Conservation (phyloP, 805 yeast genomes). For the Groenewaldozyma tartarivorans region DNA sequence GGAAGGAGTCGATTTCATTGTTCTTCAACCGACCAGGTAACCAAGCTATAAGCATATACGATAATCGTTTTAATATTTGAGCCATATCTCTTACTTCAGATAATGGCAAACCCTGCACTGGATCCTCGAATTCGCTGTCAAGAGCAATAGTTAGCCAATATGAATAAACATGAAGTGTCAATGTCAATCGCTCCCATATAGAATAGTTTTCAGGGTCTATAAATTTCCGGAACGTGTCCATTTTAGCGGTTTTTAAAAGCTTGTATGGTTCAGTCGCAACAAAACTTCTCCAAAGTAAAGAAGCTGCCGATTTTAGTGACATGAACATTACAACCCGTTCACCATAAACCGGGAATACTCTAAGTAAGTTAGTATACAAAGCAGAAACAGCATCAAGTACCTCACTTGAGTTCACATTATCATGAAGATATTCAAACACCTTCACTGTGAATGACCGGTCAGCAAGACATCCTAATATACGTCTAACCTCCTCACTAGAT, state of each 20-base stretch:
- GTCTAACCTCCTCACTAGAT: background rate
- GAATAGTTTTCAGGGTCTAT: background rate
- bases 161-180: constrained; percentile 54
- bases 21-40: constrained; percentile 14
- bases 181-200: constrained; percentile 29
- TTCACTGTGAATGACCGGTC: background rate
- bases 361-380: background rate
- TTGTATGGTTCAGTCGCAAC: background rate
- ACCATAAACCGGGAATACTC: background rate
- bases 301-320: background rate
- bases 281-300: background rate
- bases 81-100: constrained; percentile 35
- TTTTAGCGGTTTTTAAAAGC: background rate
- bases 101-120: constrained; percentile 31
- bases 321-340: background rate
- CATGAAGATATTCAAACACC: background rate
- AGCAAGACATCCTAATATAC: background rate
- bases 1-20: background rate
- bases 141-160: constrained; percentile 59
- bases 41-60: constrained; percentile 40
- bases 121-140: constrained; percentile 46
- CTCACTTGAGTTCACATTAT: background rate
- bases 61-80: constrained; percentile 39
- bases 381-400: background rate
- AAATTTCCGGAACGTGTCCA: background rate